Percentiles rank a stretch among this genome's conserved stretches.
Evolutionary conservation across 441 rosid genomes (phyloP).

Genomic region (Mallotus japonicus): DNA sequence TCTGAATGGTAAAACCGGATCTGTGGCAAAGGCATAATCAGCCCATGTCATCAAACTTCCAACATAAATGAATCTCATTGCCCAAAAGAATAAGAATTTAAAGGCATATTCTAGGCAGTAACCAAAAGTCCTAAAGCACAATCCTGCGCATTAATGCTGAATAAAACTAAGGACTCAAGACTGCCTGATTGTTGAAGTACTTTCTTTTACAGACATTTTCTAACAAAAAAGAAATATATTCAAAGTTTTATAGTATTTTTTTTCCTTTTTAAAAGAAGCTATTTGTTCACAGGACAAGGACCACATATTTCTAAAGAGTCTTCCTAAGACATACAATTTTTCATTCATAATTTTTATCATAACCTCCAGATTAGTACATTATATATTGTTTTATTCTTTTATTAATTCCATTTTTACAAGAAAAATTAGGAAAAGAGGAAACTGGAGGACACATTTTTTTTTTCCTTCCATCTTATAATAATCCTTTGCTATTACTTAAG

Average conservation of each 20-base stretch:
- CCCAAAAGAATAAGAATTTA: conserved; percentile 8
- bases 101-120: not conserved
- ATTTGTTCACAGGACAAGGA: too few species aligned
- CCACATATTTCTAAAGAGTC: too few species aligned
- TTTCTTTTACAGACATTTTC: not conserved
- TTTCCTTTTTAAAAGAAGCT: too few species aligned
- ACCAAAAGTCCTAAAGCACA: not conserved
- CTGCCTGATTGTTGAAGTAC: not conserved
- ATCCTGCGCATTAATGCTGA: not conserved
- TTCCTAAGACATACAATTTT: too few species aligned
- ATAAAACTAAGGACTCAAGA: not conserved
- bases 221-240: not conserved
- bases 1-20: conserved; percentile 44
- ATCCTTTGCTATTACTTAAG: not conserved
- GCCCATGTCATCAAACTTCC: conserved; percentile 7
- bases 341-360: not conserved
- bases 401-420: not conserved
- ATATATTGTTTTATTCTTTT: not conserved
- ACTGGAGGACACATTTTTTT: not conserved
- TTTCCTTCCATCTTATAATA: not conserved
- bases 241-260: not conserved
- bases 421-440: not conserved
- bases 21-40: conserved; percentile 39
- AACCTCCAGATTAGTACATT: not conserved
- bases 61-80: not conserved